phyloP scores from a whole-genome alignment of 805 yeast genomes.

The Lipomyces japonicus region DNA sequence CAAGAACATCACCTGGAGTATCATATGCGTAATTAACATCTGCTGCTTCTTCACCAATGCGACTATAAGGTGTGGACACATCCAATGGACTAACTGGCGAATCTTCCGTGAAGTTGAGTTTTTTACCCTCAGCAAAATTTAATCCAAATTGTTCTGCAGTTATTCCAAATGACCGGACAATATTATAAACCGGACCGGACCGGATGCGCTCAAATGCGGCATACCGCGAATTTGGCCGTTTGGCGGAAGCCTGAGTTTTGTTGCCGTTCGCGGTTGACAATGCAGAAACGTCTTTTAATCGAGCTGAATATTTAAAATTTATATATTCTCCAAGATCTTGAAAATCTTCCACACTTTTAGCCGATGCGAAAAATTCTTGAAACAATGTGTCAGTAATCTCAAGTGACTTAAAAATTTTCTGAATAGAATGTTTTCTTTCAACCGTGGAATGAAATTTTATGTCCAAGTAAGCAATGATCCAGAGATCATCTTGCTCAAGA shows the following conservation, averaged over 20 bases:
- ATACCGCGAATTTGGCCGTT: slow-evolving; percentile 41
- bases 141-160: slow-evolving; percentile 79
- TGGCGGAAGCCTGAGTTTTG: slow-evolving; percentile 36
- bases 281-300: slow-evolving; percentile 48
- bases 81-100: slow-evolving; percentile 57
- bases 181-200: slow-evolving; percentile 15
- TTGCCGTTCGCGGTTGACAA: slow-evolving; percentile 21
- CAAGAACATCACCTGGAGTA: slow-evolving; percentile 50
- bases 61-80: slow-evolving; percentile 44
- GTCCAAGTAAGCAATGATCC: slow-evolving; percentile 86
- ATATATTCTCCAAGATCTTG: slow-evolving; percentile 86
- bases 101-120: slow-evolving; percentile 71
- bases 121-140: slow-evolving; percentile 63
- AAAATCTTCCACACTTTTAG: slow-evolving; percentile 66
- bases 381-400: slow-evolving; percentile 55
- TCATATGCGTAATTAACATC: slow-evolving; percentile 23
- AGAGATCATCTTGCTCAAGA: slow-evolving; percentile 71
- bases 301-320: slow-evolving; percentile 64
- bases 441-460: slow-evolving; percentile 81
- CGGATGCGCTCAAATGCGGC: slow-evolving; percentile 38
- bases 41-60: slow-evolving; percentile 3
- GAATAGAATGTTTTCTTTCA: slow-evolving; percentile 65
- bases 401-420: slow-evolving; percentile 52
- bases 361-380: slow-evolving; percentile 52
- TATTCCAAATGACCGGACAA: slow-evolving; percentile 60